Evolutionary conservation across 139 green algal species (phyloP).

Genomic region (Ettlia oleoabundans): DNA sequence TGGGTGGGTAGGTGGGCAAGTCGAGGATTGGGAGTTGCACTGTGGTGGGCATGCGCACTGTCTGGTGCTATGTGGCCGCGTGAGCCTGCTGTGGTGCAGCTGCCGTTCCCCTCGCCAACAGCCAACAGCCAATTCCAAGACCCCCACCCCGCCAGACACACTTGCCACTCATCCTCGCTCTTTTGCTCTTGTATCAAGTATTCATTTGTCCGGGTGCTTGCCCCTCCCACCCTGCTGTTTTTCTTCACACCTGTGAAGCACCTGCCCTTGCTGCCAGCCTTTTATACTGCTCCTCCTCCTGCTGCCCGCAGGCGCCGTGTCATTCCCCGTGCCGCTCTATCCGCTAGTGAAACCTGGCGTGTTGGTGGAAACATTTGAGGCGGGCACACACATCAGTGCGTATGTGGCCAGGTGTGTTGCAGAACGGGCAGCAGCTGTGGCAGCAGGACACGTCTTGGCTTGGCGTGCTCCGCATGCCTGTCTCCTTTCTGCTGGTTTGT

Average conservation of each 20-base stretch:
- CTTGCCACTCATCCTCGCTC: not conserved
- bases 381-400: conserved; percentile 77
- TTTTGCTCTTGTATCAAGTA: too few relatives aligned
- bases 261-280: not conserved
- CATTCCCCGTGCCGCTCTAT: conserved; percentile 94
- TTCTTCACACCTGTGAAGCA: not conserved
- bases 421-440: not conserved
- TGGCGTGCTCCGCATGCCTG: not conserved
- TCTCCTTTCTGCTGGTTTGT: not conserved
- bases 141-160: not conserved
- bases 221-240: not conserved
- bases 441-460: not conserved
- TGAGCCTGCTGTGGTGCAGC: too few relatives aligned
- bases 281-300: not conserved
- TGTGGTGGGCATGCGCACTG: too few relatives aligned
- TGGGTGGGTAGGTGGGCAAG: too few relatives aligned
- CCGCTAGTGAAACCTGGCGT: conserved; percentile 84
- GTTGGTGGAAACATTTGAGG: conserved; percentile 96
- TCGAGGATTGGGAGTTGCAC: too few relatives aligned
- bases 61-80: too few relatives aligned
- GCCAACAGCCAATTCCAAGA: too few relatives aligned
- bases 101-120: too few relatives aligned
- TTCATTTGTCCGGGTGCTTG: too few relatives aligned
- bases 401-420: conserved; percentile 51
- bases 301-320: conserved; percentile 53